phyloP scores from a whole-genome alignment of 2,329 filamentous ascomycete genomes.

The Uncinocarpus reesii region DNA sequence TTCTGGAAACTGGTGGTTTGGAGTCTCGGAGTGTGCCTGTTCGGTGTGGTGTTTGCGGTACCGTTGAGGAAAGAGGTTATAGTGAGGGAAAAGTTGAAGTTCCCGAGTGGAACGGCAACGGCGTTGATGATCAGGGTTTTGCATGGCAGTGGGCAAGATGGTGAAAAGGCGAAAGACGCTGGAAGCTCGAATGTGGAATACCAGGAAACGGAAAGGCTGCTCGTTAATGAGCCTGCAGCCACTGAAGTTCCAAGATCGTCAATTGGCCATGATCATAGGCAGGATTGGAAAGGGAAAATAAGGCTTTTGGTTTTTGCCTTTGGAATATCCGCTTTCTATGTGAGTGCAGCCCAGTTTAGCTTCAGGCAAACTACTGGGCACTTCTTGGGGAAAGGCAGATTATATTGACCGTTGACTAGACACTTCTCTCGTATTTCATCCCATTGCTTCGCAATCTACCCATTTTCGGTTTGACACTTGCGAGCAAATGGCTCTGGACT shows the following conservation, averaged over 20 bases:
- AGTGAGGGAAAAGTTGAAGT: slow-evolving; percentile 81
- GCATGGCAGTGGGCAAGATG: slow-evolving; percentile 52
- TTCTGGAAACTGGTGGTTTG: slow-evolving; percentile 74
- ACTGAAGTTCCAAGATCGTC: slow-evolving; percentile 25
- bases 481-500: slow-evolving; percentile 82
- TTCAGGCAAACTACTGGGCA: neutral
- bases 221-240: slow-evolving; percentile 27
- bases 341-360: slow-evolving; percentile 19
- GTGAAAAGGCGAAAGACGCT: slow-evolving; percentile 28
- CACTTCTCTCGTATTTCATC: slow-evolving; percentile 79
- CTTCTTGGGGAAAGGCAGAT: slow-evolving; percentile 1
- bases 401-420: slow-evolving; percentile 41
- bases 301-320: slow-evolving; percentile 51
- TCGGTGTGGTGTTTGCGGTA: slow-evolving; percentile 93
- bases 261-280: slow-evolving; percentile 13
- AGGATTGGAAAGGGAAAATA: slow-evolving; percentile 54
- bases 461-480: slow-evolving; percentile 65
- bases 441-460: slow-evolving; percentile 78
- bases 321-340: slow-evolving; percentile 47
- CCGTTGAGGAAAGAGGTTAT: slow-evolving; percentile 85
- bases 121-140: slow-evolving; percentile 85
- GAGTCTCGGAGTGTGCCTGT: slow-evolving; percentile 88
- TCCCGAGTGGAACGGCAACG: slow-evolving; percentile 90
- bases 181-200: slow-evolving; percentile 16
- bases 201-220: slow-evolving; percentile 25